Evolutionary conservation across 2,329 filamentous ascomycete species (phyloP).

Genomic region (Sarocladium brachiariae): DNA sequence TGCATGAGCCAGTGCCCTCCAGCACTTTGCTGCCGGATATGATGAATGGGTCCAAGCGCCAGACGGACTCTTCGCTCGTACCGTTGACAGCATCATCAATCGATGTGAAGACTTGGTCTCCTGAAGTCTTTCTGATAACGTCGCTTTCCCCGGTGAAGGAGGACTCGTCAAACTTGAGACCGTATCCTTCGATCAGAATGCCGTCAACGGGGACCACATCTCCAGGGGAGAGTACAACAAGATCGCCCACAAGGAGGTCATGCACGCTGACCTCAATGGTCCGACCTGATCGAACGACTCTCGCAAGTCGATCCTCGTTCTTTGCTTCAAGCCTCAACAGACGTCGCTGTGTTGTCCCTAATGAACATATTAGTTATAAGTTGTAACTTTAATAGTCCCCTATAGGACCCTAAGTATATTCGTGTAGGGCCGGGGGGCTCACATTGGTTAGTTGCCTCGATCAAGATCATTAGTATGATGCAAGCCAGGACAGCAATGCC

Average conservation of each 20-base stretch:
- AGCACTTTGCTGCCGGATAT: slow-evolving; percentile 71
- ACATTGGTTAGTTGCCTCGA: slow-evolving; percentile 72
- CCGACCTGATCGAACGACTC: slow-evolving; percentile 66
- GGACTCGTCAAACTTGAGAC: slow-evolving; percentile 62
- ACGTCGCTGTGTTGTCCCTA: slow-evolving; percentile 48
- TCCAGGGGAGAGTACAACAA: slow-evolving; percentile 61
- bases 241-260: slow-evolving; percentile 66
- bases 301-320: slow-evolving; percentile 68
- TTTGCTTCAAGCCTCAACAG: slow-evolving; percentile 76
- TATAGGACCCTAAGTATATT: no score
- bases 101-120: slow-evolving; percentile 36
- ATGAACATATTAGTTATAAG: neutral
- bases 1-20: slow-evolving; percentile 67
- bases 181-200: slow-evolving; percentile 51
- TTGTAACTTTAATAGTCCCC: no score
- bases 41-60: slow-evolving; percentile 70
- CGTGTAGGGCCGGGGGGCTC: slow-evolving; percentile 59
- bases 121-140: slow-evolving; percentile 56
- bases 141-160: slow-evolving; percentile 72
- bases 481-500: slow-evolving; percentile 29
- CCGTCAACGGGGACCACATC: slow-evolving; percentile 66
- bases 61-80: slow-evolving; percentile 38
- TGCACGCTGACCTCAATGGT: slow-evolving; percentile 63
- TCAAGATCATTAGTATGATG: slow-evolving; percentile 68
- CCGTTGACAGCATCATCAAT: slow-evolving; percentile 51